Evolutionary conservation across 2,329 filamentous ascomycete species (phyloP).

Genomic region (Botrytis cinerea): DNA sequence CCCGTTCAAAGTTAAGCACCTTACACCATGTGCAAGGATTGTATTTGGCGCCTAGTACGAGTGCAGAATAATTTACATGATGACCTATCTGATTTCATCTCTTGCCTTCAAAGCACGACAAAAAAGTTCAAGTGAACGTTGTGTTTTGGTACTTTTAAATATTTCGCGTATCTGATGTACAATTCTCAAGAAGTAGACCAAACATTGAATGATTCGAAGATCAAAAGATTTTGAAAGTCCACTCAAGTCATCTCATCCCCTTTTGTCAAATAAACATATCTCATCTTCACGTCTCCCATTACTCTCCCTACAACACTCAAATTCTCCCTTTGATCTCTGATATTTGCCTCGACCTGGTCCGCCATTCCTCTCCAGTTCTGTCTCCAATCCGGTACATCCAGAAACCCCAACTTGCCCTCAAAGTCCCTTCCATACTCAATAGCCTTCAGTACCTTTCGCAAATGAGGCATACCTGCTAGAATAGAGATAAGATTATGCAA

Average conservation of each 20-base stretch:
- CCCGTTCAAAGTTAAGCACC: neutral
- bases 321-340: neutral
- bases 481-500: neutral
- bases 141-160: neutral
- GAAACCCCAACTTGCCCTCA: neutral
- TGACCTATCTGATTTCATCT: neutral
- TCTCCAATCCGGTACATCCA: conserved; percentile 3
- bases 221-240: neutral
- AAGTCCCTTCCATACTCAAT: neutral
- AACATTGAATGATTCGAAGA: neutral
- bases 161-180: neutral
- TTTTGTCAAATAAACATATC: conserved; percentile 4
- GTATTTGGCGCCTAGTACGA: neutral
- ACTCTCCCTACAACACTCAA: too few relatives aligned
- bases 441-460: neutral
- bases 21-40: neutral
- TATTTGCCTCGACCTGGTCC: neutral
- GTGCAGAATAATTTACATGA: neutral
- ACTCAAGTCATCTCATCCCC: conserved; percentile 1
- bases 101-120: neutral
- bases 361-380: neutral
- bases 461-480: neutral
- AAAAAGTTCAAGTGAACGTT: neutral
- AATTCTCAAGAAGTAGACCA: neutral
- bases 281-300: neutral